These are phyloP conservation scores for Apiotrichum laibachii DNA, from an alignment of 1,284 basidiomycete genomes.

Conservation along the genomic window DNA sequence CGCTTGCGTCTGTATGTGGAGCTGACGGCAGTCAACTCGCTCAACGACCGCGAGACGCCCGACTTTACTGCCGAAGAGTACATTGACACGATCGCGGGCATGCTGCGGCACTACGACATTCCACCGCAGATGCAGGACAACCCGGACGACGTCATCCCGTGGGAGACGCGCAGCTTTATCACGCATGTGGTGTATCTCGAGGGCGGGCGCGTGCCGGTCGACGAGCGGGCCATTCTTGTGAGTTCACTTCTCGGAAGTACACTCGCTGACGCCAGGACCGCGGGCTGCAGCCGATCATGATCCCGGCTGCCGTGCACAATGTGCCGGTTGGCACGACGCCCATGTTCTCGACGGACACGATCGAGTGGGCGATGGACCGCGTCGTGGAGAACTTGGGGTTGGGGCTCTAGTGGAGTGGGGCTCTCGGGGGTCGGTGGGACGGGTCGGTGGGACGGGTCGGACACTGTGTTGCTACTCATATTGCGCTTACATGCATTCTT, in stretches of 20 bases:
- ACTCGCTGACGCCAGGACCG: slow-evolving; percentile 23
- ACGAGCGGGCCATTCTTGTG: slow-evolving; percentile 63
- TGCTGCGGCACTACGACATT: slow-evolving; percentile 62
- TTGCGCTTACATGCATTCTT: no score
- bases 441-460: no score
- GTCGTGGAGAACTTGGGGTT: slow-evolving; percentile 15
- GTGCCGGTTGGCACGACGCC: slow-evolving; percentile 23
- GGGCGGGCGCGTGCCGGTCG: slow-evolving; percentile 62
- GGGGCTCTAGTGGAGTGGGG: neutral
- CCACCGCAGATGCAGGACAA: slow-evolving; percentile 56
- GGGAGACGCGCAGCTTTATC: slow-evolving; percentile 53
- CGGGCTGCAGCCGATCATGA: slow-evolving; percentile 37
- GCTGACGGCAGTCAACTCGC: slow-evolving; percentile 67
- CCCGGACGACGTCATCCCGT: slow-evolving; percentile 62
- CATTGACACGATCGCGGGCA: slow-evolving; percentile 69
- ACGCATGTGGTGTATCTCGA: slow-evolving; percentile 79
- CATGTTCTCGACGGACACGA: slow-evolving; percentile 38
- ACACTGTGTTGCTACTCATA: no score
- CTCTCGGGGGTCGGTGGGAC: neutral
- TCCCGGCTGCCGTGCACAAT: slow-evolving; percentile 30
- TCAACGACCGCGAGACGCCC: slow-evolving; percentile 86
- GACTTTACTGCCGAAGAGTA: slow-evolving; percentile 83
- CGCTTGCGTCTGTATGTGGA: neutral
- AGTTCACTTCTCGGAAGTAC: slow-evolving; percentile 40
- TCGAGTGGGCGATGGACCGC: slow-evolving; percentile 45